Percentiles rank a stretch among this genome's conserved stretches.
These are phyloP conservation scores for Ciborinia camelliae DNA, from an alignment of 2,329 filamentous ascomycete genomes.

Conservation along the genomic window DNA sequence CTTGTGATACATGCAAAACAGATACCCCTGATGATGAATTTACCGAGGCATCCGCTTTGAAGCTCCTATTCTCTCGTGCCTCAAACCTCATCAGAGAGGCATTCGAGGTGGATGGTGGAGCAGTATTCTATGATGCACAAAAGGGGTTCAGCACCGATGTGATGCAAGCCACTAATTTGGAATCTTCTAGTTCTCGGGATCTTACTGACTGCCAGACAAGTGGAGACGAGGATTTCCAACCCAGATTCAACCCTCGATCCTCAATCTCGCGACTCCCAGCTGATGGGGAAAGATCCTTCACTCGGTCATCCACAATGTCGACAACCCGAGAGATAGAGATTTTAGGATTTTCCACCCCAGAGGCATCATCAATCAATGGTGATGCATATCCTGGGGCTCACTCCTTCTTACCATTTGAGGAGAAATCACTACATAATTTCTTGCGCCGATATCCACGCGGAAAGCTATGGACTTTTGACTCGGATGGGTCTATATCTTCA, in stretches of 20 bases:
- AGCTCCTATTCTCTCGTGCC: constrained; percentile 35
- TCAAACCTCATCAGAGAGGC: constrained; percentile 37
- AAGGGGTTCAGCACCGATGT: constrained; percentile 28
- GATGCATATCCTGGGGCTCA: constrained; percentile 31
- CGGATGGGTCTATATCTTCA: constrained; percentile 42
- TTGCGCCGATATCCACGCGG: constrained; percentile 46
- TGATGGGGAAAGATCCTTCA: not conserved
- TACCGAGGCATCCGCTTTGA: constrained; percentile 32
- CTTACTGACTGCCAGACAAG: constrained; percentile 17
- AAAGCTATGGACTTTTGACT: constrained; percentile 48
- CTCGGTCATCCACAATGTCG: constrained; percentile 1
- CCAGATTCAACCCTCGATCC: not conserved
- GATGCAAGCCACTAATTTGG: not conserved
- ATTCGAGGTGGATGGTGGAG: constrained; percentile 38
- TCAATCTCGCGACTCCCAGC: not conserved
- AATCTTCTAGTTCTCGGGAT: constrained; percentile 16
- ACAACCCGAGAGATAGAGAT: constrained; percentile 30
- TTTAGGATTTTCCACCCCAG: constrained; percentile 36
- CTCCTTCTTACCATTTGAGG: constrained; percentile 33
- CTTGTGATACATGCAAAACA: constrained; percentile 17
- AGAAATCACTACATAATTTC: constrained; percentile 35
- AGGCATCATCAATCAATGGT: constrained; percentile 34
- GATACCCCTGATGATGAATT: constrained; percentile 24
- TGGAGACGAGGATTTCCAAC: constrained; percentile 1
- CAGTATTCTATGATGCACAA: constrained; percentile 37